Base-by-base conservation (phyloP, 768 basidiomycete genomes). In the Lactarius psammicola region DNA sequence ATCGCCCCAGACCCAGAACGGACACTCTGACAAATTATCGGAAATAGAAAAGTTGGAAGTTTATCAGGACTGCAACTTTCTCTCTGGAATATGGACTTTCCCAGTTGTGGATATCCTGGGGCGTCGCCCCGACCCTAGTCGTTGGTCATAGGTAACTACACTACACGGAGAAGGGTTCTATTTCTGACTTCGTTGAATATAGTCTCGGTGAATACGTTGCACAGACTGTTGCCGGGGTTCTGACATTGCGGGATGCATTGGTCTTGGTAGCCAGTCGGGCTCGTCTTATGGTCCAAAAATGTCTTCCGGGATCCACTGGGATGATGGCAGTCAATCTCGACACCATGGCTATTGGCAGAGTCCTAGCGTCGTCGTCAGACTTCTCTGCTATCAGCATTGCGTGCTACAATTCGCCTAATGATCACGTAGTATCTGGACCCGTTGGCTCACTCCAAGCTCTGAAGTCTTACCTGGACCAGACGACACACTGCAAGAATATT, bases 201-300 rank as follows among this genome's bases (percentile, higher is more conserved):
- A 92, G 90, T 73, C 79, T 92, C 20, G 90, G 90, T 46, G 90
- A 92, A 77, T 91, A 89, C 62, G 85, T 85, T 9, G 89, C 87
- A 11, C 80, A 91, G 46, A 85, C 86, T 20, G 76, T 80, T n/a
- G 84, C 89, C 0, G 82, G 79, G 0, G 84, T 88, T 1, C 70
- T 92, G 17, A 78, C 79, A 0, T 75, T 90, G 20, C 76, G 82
- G 66, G 83, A 82, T 18, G 88, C 85, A 3, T 77, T 92, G 17
- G 73, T 76, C 4, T 73, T 90, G 30, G 80, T 90, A 46, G 86
- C 85, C 2, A 76, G 76, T 51, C 80, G 89, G 51, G 85, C 82
- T 8, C 80, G 80, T n/a, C 74, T 87, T 17, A 85, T 90, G 77
- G 73, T 78, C 23, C 75, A 74, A 54, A 80, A 77, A 61, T 89